Conservation (phyloP, 1,284 basidiomycete genomes). For the Apiotrichum laibachii region DNA sequence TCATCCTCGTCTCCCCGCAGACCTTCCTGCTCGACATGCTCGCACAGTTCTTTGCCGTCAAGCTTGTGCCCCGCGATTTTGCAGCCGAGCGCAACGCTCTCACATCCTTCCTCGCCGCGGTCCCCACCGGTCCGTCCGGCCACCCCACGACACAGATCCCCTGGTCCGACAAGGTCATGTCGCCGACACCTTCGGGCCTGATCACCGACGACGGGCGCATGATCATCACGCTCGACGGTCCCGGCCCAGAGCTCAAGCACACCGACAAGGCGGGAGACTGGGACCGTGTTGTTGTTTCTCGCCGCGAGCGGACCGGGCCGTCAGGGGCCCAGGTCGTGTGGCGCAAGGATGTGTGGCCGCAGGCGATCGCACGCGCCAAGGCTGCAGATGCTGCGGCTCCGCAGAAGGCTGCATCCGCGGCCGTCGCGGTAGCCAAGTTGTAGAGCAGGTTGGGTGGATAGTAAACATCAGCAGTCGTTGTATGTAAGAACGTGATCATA, state of each 20-base stretch:
- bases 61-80: slow-evolving; percentile 4
- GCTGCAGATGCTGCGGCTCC: not conserved
- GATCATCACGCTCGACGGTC: slow-evolving; percentile 9
- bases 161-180: slow-evolving; percentile 21
- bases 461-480: too few relatives aligned
- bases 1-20: slow-evolving; percentile 21
- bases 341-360: slow-evolving; percentile 8
- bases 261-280: slow-evolving; percentile 16
- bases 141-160: slow-evolving; percentile 13
- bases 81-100: slow-evolving; percentile 10
- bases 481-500: too few relatives aligned
- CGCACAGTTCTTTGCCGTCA: slow-evolving; percentile 10
- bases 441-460: not conserved
- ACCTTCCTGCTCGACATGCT: slow-evolving; percentile 16
- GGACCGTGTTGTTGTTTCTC: slow-evolving; percentile 15
- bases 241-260: slow-evolving; percentile 14
- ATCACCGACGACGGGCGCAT: slow-evolving; percentile 7
- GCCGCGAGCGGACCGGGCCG: slow-evolving; percentile 2
- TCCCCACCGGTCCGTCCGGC: slow-evolving; percentile 10
- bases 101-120: slow-evolving; percentile 5
- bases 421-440: not conserved
- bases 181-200: not conserved
- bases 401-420: not conserved
- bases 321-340: slow-evolving; percentile 11
- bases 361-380: not conserved